Conservation (phyloP, 1,284 basidiomycete species). For the Xerocomus minutiporus region DNA sequence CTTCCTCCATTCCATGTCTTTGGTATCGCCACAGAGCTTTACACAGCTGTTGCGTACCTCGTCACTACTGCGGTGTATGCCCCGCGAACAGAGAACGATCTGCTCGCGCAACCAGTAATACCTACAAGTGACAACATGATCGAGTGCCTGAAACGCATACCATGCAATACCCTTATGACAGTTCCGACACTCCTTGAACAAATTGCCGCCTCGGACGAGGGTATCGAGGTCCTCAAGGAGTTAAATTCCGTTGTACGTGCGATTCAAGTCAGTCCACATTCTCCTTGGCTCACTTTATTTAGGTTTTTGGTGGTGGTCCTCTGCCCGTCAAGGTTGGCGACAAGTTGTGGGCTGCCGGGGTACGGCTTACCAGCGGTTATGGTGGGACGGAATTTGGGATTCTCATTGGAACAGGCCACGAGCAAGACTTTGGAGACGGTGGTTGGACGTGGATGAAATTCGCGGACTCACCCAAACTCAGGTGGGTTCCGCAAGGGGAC, state of each 20-base stretch:
- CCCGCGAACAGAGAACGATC: slow-evolving; percentile 11
- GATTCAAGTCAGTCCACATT: neutral
- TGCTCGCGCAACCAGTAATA: slow-evolving; percentile 14
- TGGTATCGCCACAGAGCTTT: slow-evolving; percentile 18
- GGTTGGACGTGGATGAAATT: slow-evolving; percentile 34
- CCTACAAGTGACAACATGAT: slow-evolving; percentile 18
- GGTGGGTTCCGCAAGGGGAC: slow-evolving; percentile 31
- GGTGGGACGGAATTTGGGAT: slow-evolving; percentile 30
- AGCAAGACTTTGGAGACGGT: slow-evolving; percentile 15
- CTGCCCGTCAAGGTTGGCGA: slow-evolving; percentile 22
- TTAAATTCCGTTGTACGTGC: slow-evolving; percentile 17
- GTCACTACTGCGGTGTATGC: slow-evolving; percentile 16
- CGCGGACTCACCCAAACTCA: slow-evolving; percentile 10
- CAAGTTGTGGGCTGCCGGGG: slow-evolving; percentile 19
- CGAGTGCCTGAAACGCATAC: slow-evolving; percentile 5
- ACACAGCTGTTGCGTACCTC: slow-evolving; percentile 11
- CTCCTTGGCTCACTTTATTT: neutral
- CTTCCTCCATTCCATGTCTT: slow-evolving; percentile 27
- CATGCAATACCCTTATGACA: slow-evolving; percentile 9
- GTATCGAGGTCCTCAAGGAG: slow-evolving; percentile 11
- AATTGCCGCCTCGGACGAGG: slow-evolving; percentile 10
- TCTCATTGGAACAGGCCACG: neutral
- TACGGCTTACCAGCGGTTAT: slow-evolving; percentile 16
- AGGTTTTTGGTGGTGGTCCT: slow-evolving; percentile 28
- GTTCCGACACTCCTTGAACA: slow-evolving; percentile 27